Conservation (phyloP, 257 asterid species). For the Fraxinus excelsior region DNA sequence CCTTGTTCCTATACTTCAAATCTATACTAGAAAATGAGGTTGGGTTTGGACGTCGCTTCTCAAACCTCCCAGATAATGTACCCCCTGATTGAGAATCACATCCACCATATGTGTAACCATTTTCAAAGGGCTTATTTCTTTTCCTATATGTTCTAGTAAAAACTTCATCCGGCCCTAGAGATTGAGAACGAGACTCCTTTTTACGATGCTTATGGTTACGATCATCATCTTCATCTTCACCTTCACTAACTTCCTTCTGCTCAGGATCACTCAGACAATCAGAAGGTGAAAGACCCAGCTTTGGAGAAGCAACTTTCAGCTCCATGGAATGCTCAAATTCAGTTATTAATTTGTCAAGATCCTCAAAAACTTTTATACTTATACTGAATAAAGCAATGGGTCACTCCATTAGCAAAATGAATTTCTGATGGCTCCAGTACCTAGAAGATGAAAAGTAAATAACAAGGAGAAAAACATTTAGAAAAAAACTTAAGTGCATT, state of each 20-base stretch:
- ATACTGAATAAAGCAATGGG: slow-evolving; percentile 17
- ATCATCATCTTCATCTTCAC: slow-evolving; percentile 96
- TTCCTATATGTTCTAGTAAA: slow-evolving; percentile 65
- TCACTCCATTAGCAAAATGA: slow-evolving; percentile 21
- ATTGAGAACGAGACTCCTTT: slow-evolving; percentile 66
- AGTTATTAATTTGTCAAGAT: slow-evolving; percentile 3
- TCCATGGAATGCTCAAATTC: slow-evolving; percentile 54
- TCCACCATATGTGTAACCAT: slow-evolving; percentile 69
- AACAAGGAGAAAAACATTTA: slow-evolving; percentile 19
- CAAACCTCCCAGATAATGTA: slow-evolving; percentile 53
- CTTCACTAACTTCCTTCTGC: slow-evolving; percentile 86
- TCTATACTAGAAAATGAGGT: slow-evolving; percentile 66
- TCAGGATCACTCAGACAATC: slow-evolving; percentile 73
- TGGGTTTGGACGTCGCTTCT: slow-evolving; percentile 54
- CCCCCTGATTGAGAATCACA: slow-evolving; percentile 62
- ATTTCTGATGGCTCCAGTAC: slow-evolving; percentile 15
- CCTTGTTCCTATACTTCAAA: slow-evolving; percentile 53
- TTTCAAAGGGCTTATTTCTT: slow-evolving; percentile 74
- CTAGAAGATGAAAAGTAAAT: slow-evolving; percentile 24
- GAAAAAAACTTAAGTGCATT: slow-evolving; percentile 8
- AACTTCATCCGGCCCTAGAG: slow-evolving; percentile 63
- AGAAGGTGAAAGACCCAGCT: slow-evolving; percentile 62
- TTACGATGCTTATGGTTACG: slow-evolving; percentile 98
- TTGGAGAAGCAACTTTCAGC: slow-evolving; percentile 68
- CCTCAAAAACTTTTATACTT: slow-evolving; percentile 17